These are phyloP conservation scores for Candida sp. DNA, from an alignment of 1,139 yeast species.

Conservation along the genomic window DNA sequence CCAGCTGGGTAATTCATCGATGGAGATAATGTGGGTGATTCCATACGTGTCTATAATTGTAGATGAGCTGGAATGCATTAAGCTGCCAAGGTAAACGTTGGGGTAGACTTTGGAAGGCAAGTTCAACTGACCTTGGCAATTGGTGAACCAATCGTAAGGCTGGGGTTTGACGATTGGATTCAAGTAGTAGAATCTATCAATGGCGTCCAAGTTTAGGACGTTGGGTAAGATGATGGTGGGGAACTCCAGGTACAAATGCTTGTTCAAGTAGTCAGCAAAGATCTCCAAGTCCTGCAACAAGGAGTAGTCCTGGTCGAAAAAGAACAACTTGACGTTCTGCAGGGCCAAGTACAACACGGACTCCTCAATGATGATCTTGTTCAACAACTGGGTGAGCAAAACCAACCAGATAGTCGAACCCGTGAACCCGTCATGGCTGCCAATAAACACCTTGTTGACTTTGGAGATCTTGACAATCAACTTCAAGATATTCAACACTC, in stretches of 20 bases:
- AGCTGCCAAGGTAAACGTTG: slow-evolving; percentile 38
- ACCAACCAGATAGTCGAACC: slow-evolving; percentile 38
- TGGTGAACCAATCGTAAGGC: slow-evolving; percentile 37
- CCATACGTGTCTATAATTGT: slow-evolving; percentile 29
- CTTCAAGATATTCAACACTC: slow-evolving; percentile 36
- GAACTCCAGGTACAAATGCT: slow-evolving; percentile 9
- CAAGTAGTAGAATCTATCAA: slow-evolving; percentile 8
- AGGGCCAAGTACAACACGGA: slow-evolving; percentile 20
- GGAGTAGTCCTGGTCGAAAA: slow-evolving; percentile 34
- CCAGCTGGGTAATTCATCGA: slow-evolving; percentile 46
- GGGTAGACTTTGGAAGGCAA: slow-evolving; percentile 39
- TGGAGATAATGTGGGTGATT: slow-evolving; percentile 32
- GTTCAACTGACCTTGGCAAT: slow-evolving; percentile 34
- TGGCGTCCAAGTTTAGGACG: slow-evolving; percentile 7
- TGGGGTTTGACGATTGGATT: slow-evolving; percentile 9
- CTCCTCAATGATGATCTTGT: slow-evolving; percentile 27
- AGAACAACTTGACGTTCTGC: slow-evolving; percentile 29
- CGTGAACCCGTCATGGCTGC: slow-evolving; percentile 46
- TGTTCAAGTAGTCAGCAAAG: slow-evolving; percentile 23
- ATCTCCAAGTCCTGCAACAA: slow-evolving; percentile 37
- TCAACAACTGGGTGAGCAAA: slow-evolving; percentile 25
- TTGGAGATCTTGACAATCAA: slow-evolving; percentile 26
- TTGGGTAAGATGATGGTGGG: slow-evolving; percentile 11
- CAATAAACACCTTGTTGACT: slow-evolving; percentile 32
- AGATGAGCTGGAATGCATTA: slow-evolving; percentile 38